Evolutionary conservation across 306 rosid genomes (phyloP).

Genomic region (Inga laurina): DNA sequence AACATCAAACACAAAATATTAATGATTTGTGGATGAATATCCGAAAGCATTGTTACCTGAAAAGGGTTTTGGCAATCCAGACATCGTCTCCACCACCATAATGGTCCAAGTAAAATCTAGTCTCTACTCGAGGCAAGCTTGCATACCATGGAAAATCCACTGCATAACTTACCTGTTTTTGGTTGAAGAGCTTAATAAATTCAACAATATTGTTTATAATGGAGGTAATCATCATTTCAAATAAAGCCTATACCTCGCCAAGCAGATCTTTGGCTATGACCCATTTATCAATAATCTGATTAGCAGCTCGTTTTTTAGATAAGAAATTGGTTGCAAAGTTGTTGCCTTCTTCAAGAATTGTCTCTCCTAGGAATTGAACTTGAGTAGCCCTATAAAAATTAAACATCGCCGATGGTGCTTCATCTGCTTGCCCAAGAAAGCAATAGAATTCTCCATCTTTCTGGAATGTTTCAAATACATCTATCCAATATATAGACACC

Average conservation of each 20-base stretch:
- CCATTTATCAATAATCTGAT: not conserved
- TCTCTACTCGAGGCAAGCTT: conserved; percentile 15
- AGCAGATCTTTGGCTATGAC: not conserved
- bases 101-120: conserved; percentile 55
- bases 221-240: no score
- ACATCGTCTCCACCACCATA: conserved; percentile 60
- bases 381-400: not conserved
- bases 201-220: no score
- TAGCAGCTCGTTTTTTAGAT: not conserved
- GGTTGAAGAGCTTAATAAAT: not conserved
- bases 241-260: not conserved
- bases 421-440: not conserved
- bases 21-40: not conserved
- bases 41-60: conserved; percentile 36
- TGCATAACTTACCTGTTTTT: conserved; percentile 50
- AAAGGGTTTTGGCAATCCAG: conserved; percentile 70
- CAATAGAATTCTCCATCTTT: not conserved
- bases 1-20: not conserved
- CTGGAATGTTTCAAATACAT: not conserved
- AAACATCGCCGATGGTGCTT: not conserved
- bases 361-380: not conserved
- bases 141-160: conserved; percentile 63
- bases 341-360: not conserved
- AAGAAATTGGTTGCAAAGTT: not conserved
- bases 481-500: not conserved